These are phyloP conservation scores for Termitomyces sp. DNA, from an alignment of 768 basidiomycete genomes.

Conservation along the genomic window DNA sequence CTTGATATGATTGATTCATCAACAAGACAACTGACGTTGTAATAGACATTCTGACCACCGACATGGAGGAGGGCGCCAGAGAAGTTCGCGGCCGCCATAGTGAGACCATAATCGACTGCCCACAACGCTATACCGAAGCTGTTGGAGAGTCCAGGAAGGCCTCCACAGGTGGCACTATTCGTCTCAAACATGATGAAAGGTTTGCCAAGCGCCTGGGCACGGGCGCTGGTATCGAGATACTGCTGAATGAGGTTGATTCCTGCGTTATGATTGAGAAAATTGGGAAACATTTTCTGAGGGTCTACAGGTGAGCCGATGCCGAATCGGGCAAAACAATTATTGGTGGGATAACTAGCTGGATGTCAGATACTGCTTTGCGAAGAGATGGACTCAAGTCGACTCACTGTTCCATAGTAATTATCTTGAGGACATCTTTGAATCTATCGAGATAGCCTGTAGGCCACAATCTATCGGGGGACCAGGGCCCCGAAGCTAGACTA, in stretches of 20 bases:
- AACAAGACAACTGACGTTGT: constrained; percentile 46
- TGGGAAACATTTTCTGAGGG: constrained; percentile 46
- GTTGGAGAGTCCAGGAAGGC: constrained; percentile 61
- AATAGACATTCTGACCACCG: constrained; percentile 64
- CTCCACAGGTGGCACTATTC: constrained; percentile 66
- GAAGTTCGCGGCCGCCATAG: constrained; percentile 59
- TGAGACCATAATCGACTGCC: constrained; percentile 59
- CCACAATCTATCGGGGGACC: constrained; percentile 46
- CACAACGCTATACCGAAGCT: constrained; percentile 65
- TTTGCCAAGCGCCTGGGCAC: constrained; percentile 39
- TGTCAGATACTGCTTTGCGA: not conserved
- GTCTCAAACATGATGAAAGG: constrained; percentile 70
- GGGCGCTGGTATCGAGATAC: constrained; percentile 47
- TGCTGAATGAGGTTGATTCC: constrained; percentile 41
- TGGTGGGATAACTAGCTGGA: constrained; percentile 40
- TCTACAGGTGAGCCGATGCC: constrained; percentile 34
- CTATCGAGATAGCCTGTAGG: constrained; percentile 44
- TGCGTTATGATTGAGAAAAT: constrained; percentile 58
- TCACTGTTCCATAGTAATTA: constrained; percentile 56
- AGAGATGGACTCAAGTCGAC: not conserved
- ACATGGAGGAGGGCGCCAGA: constrained; percentile 53
- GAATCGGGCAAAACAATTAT: constrained; percentile 59
- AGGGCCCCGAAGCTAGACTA: constrained; percentile 50
- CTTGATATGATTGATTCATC: not conserved
- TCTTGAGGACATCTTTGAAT: constrained; percentile 37